Conservation (phyloP, 116 monocot species). For the Posidonia oceanica region DNA sequence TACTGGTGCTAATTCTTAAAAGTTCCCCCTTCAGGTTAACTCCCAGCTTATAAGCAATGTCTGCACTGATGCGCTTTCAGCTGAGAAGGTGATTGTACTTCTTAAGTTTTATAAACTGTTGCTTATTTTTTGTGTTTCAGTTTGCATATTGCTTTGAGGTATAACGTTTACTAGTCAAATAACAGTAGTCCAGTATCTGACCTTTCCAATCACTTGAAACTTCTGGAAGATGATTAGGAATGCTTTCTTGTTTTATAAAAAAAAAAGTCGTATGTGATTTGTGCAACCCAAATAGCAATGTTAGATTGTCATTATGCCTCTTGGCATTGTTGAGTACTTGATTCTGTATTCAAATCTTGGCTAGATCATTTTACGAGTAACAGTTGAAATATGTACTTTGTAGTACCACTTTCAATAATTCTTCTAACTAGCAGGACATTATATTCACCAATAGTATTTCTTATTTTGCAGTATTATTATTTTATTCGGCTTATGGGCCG, state of each 20-base stretch:
- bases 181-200: background rate
- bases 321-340: too few species aligned
- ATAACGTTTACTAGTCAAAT: background rate
- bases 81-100: constrained; percentile 56
- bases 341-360: too few species aligned
- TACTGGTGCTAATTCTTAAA: too few species aligned
- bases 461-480: constrained; percentile 63
- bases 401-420: background rate
- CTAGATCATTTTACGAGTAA: too few species aligned
- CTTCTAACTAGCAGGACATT: background rate
- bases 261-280: too few species aligned
- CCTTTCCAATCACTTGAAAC: background rate
- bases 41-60: constrained; percentile 90
- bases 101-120: background rate
- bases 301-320: too few species aligned
- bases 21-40: constrained; percentile 45
- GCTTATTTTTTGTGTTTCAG: background rate
- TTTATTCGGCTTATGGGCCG: constrained; percentile 80
- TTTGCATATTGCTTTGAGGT: too few species aligned
- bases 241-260: too few species aligned
- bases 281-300: too few species aligned
- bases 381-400: too few species aligned
- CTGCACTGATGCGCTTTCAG: constrained; percentile 86
- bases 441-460: too few species aligned
- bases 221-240: background rate